Base-by-base conservation (phyloP, 1,284 basidiomycete species). In the Trametes sp. region DNA sequence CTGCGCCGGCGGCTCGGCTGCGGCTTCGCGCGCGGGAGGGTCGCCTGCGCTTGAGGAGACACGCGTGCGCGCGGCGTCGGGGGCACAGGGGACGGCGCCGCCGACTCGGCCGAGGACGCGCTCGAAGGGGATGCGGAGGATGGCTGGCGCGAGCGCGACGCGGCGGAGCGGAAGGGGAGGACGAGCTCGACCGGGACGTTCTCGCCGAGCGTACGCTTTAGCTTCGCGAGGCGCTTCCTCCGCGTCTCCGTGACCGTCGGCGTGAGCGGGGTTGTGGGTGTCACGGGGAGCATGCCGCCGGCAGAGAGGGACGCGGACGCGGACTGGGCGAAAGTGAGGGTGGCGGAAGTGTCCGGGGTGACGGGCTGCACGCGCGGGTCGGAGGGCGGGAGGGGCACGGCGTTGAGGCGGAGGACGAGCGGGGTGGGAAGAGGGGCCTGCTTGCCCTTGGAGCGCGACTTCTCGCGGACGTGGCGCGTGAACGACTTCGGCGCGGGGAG, bases 151-250 rank as follows among this genome's bases (percentile, higher is more conserved):
- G 52, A 2, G 38, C 33, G 57, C 50, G 42, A n/a, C 29, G 45
- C 11, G 13, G 59, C 21, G 44, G 57, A 46, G 42, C 50, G 51
- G 42, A 66, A 33, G 48, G 69, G 69, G 64, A 84, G 83, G 51
- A 86, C 80, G 57, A 86, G 79, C 69, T 85, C 83, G 5, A 78
- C 75, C 2, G 85, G 84, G 26, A 86, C 76, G 66, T 82, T 82
- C 73, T 85, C 84, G 9, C 85, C 85, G 2, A 86, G 73, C 1
- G 81, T 84, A 57, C 83, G 78, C 31, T 77, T 71, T 6, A 87
- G 76, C 70, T 86, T 86, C 10, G 82, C 82, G 75, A 86, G 79
- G 50, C 76, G 76, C 63, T 72, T 72, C 57, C 76, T 65, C 19
- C 77, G 74, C 8, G 69, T 61, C 59, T 74, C 74, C 4, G 70